Evolutionary conservation across 1,284 basidiomycete genomes (phyloP).

Genomic region (Moesziomyces antarcticus): DNA sequence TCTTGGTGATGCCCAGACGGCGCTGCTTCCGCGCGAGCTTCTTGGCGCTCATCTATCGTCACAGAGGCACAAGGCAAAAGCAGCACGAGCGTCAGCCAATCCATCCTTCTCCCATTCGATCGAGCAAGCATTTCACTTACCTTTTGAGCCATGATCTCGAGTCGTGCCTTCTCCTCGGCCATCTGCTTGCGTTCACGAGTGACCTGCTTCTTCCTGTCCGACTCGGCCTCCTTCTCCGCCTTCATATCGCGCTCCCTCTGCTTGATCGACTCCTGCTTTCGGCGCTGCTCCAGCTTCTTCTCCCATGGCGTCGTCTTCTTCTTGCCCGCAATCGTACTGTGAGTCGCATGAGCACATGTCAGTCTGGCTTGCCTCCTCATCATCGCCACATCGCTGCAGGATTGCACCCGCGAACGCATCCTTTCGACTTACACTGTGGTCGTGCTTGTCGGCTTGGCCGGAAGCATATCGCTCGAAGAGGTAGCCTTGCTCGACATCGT

Average conservation of each 20-base stretch:
- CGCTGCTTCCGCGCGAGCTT: slow-evolving; percentile 50
- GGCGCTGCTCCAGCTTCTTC: slow-evolving; percentile 48
- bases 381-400: too few relatives aligned
- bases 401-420: too few relatives aligned
- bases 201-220: slow-evolving; percentile 42
- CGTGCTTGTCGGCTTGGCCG: slow-evolving; percentile 35
- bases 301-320: slow-evolving; percentile 54
- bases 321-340: slow-evolving; percentile 42
- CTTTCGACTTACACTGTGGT: slow-evolving; percentile 35
- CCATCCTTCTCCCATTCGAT: neutral
- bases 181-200: slow-evolving; percentile 53
- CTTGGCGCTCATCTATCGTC: slow-evolving; percentile 53
- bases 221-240: slow-evolving; percentile 43
- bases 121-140: slow-evolving; percentile 15
- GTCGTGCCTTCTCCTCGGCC: slow-evolving; percentile 52
- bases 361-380: neutral
- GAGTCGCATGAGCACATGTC: too few relatives aligned
- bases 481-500: slow-evolving; percentile 21
- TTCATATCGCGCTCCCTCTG: slow-evolving; percentile 52
- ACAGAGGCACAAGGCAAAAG: neutral
- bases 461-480: slow-evolving; percentile 34
- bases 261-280: slow-evolving; percentile 54
- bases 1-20: slow-evolving; percentile 54
- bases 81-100: neutral
- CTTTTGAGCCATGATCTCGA: slow-evolving; percentile 55